Evolutionary conservation across 352 stramenopile genomes (phyloP), one percentile per base, ranked within the genome.

Genomic region (Pythium aquatile): DNA sequence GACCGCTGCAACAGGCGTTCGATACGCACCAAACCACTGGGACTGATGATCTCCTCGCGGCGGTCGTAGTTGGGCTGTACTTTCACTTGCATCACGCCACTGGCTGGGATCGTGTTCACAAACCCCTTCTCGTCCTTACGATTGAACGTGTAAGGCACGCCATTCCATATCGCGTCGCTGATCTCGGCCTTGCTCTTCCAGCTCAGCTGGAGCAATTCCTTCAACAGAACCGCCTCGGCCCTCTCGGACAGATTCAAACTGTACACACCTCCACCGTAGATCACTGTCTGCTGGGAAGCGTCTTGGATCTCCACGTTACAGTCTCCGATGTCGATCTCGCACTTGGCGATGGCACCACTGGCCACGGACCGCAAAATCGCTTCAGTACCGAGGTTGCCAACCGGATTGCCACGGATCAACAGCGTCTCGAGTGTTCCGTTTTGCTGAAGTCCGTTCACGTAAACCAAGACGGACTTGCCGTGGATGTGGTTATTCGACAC

Each of bases 401-500:
- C 87, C 26, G 85, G 82, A 54, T 93, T 93, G 1, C 79, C 79
- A n/a, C 81, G 76, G 9, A 88, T 61, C 0, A 85, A 65, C 2
- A 93, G 73, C 26, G 56, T 75, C 57, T 87, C 73, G 1, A 91
- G 70, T 5, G 61, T 71, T 3, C 60, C 64, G 49, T 91, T 91
- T 42, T 88, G 74, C 37, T 88, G 79, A 0, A 91, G 58, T 0
- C 74, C 74, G 46, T 90, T 76, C 9, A 88, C 81, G 44, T 87
- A 88, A 10, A 91, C 74, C 30, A 90, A 58, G 17, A 86, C 62
- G 0, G 78, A 83, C 32, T 79, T 82, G 42, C 76, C 81, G 47
- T 81, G 77, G 29, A 91, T 77, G 47, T 89, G 81, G 58, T 90
- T 90, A 33, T 89, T 87, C 9, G 76, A 83, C 11, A 93, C 78